Base-by-base conservation (phyloP, 352 stramenopile genomes). In the Pythium utonaiense region DNA sequence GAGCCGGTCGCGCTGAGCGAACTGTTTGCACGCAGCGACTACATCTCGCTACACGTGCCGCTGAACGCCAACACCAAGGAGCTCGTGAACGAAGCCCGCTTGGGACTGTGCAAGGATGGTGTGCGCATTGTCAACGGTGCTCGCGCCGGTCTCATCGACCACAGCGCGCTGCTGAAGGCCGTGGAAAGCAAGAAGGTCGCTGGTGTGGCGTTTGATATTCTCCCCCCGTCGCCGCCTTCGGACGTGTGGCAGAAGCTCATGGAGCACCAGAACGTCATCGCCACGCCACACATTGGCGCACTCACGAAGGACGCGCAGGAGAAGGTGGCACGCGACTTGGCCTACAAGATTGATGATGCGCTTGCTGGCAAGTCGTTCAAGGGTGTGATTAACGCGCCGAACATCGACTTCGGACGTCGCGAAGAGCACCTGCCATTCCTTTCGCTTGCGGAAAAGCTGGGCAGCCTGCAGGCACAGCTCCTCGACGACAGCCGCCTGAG, bases 11-110 rank as follows among this genome's bases (percentile, higher is more conserved):
- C 80, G 17, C 71, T 97, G 14, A 58, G 81, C 19, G 86, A 97
- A 60, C 82, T 98, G 50, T 96, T 97, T 34, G 78, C 79, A 17
- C 78, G 87, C 49, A 96, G 89, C 49, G 96, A 99, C 83, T 98
- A 97, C 78, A 97, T 98, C 74, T 95, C 88, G 45, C 80, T 99
- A 21, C 97, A 99, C 71, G 95, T 98, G 55, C 96, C 96, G 17
- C 95, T 98, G 59, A 98, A 98, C 69, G 91, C 96, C 56, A 92
- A 95, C 52, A 96, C 97, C 33, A 87, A 89, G 57, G 75, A 98
- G 60, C 86, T 98, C 53, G 87, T 98, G 44, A 95, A 87, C 67
- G 73, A 62, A 6, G 71, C 86, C 34, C 78, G 80, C 21, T 76
- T 98, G 6, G 76, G 67, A 24, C 71, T 86, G 13, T 98, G 96